These are phyloP conservation scores for Thymus mandschuricus DNA, from an alignment of 257 asterid species.

Conservation along the genomic window DNA sequence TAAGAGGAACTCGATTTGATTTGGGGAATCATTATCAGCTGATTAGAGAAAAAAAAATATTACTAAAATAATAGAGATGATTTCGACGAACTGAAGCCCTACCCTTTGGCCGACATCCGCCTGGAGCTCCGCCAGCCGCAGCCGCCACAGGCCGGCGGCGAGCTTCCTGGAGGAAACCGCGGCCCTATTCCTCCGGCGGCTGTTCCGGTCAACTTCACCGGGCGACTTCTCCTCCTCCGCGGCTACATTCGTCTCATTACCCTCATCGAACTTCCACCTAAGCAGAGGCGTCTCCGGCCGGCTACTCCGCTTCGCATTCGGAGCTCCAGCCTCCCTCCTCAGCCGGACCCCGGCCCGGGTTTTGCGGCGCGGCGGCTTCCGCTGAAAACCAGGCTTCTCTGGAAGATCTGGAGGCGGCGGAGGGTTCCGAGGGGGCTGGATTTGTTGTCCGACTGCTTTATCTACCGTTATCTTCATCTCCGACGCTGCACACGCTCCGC, in stretches of 20 bases:
- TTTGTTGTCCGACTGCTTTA: constrained; percentile 28
- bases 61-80: neutral
- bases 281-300: constrained; percentile 62
- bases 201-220: constrained; percentile 35
- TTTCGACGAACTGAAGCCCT: constrained; percentile 46
- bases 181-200: constrained; percentile 34
- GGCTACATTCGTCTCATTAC: constrained; percentile 23
- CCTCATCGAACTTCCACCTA: constrained; percentile 56
- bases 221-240: constrained; percentile 43
- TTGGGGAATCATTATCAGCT: neutral
- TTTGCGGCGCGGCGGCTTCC: constrained; percentile 53
- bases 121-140: constrained; percentile 46
- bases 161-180: constrained; percentile 61
- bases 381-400: constrained; percentile 32
- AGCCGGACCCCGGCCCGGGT: constrained; percentile 44
- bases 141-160: constrained; percentile 61
- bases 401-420: constrained; percentile 46
- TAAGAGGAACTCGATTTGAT: neutral
- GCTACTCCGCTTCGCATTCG: constrained; percentile 40
- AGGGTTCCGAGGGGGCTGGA: constrained; percentile 31
- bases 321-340: constrained; percentile 42
- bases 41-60: neutral
- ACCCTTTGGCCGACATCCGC: constrained; percentile 34
- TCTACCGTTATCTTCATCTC: constrained; percentile 45
- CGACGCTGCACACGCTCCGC: constrained; percentile 23